Evolutionary conservation across 2,329 filamentous ascomycete genomes (phyloP).

Genomic region (Colletotrichum cereale): DNA sequence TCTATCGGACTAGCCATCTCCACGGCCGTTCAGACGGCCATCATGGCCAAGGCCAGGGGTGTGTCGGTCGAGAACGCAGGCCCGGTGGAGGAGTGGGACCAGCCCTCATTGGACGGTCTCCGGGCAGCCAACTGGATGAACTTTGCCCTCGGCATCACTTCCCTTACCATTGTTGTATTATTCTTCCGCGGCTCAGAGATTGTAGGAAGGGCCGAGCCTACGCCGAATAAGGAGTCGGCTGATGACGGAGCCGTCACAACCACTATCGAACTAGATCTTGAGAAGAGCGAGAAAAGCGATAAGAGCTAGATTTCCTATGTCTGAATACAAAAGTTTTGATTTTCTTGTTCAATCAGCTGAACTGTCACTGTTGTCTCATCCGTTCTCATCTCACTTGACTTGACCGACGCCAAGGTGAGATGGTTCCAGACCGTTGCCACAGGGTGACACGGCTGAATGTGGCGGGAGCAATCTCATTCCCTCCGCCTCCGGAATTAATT

Average conservation of each 20-base stretch:
- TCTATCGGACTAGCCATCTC: conserved; percentile 75
- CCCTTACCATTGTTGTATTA: conserved; percentile 58
- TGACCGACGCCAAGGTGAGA: not conserved
- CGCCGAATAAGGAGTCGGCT: conserved; percentile 14
- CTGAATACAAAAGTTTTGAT: conserved; percentile 17
- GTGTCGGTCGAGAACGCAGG: conserved; percentile 60
- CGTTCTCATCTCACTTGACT: not conserved
- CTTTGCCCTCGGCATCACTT: conserved; percentile 59
- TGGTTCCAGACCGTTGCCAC: not conserved
- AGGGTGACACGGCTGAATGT: not conserved
- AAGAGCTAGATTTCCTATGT: conserved; percentile 15
- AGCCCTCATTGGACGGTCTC: conserved; percentile 60
- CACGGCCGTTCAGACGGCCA: conserved; percentile 73
- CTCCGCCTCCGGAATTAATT: not conserved
- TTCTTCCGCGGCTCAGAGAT: conserved; percentile 66
- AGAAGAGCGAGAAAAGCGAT: conserved; percentile 25
- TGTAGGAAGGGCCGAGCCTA: conserved; percentile 56
- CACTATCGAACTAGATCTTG: conserved; percentile 13
- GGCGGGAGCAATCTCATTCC: not conserved
- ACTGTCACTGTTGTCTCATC: not conserved
- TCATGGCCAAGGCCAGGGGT: conserved; percentile 64
- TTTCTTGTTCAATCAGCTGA: not conserved
- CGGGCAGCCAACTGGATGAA: conserved; percentile 66
- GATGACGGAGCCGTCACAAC: conserved; percentile 41
- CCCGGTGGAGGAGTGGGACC: conserved; percentile 57